Evolutionary conservation across 2,329 filamentous ascomycete species (phyloP).

Genomic region (Alternaria triticimaculans): DNA sequence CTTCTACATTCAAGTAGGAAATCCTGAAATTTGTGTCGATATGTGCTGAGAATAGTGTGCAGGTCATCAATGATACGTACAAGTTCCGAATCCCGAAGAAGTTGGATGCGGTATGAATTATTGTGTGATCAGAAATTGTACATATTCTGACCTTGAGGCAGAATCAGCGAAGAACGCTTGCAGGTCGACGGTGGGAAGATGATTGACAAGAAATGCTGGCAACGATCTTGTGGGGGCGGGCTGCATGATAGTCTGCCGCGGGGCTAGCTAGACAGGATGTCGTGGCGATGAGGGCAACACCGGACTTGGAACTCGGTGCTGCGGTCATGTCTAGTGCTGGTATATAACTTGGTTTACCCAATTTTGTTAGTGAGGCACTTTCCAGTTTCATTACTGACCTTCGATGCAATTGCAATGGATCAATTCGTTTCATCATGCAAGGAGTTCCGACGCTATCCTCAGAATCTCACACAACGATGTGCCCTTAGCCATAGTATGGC

Average conservation of each 20-base stretch:
- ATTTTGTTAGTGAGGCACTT: rapidly evolving
- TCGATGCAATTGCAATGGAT: neutral
- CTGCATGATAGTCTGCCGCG: neutral
- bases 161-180: neutral
- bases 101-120: neutral
- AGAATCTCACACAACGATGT: neutral
- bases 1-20: slow-evolving; percentile 15
- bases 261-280: neutral
- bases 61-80: slow-evolving; percentile 19
- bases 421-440: neutral
- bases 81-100: slow-evolving; percentile 14
- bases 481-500: neutral
- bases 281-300: slow-evolving; percentile 2
- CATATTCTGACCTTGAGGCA: neutral
- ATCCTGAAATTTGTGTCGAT: neutral
- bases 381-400: no score
- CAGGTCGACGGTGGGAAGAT: neutral
- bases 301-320: neutral
- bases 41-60: neutral
- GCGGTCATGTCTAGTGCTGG: neutral
- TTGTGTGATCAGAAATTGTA: neutral
- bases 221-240: neutral
- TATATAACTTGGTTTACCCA: neutral
- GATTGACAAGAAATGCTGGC: neutral
- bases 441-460: neutral